A percentile compares a stretch with the other conserved stretches of the same genome.
Evolutionary conservation across 306 rosid species (phyloP).

Genomic region (Dalbergia cultrata): DNA sequence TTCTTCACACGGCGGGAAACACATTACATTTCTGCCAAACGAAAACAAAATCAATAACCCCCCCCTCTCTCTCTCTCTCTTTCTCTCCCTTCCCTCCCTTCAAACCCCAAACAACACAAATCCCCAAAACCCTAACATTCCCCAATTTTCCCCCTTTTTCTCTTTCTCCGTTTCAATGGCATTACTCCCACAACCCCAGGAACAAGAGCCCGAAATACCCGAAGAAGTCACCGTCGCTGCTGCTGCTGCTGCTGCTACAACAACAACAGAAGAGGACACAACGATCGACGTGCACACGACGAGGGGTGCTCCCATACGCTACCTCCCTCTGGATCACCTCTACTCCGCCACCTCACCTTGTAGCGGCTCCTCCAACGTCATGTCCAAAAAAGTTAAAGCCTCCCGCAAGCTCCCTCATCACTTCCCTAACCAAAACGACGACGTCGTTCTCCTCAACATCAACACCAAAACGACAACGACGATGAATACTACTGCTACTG

Average conservation of each 20-base stretch:
- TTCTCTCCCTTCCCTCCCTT: not conserved
- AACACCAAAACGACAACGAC: not conserved
- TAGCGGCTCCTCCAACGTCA: constrained; percentile 88
- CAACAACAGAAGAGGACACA: constrained; percentile 60
- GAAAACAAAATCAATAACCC: not conserved
- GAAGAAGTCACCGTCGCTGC: not conserved
- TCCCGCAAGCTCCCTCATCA: constrained; percentile 69
- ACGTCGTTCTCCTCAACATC: not conserved
- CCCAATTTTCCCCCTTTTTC: constrained; percentile 27
- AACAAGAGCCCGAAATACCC: not conserved
- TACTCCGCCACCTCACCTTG: constrained; percentile 94
- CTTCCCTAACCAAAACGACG: not conserved
- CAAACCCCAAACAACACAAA: not conserved
- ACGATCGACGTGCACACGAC: constrained; percentile 63
- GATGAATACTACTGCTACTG: not conserved
- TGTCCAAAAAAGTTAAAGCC: constrained; percentile 96
- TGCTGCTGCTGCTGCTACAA: not conserved
- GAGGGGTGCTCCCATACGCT: constrained; percentile 74
- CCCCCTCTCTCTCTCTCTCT: not conserved
- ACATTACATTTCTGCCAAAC: not conserved
- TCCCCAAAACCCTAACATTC: constrained; percentile 38
- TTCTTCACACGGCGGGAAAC: constrained; percentile 6
- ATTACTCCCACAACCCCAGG: constrained; percentile 48
- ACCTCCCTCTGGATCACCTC: constrained; percentile 88
- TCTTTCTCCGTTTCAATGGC: constrained; percentile 53